Conservation (phyloP, 352 stramenopile species). For the Phytophthora tentaculata region DNA sequence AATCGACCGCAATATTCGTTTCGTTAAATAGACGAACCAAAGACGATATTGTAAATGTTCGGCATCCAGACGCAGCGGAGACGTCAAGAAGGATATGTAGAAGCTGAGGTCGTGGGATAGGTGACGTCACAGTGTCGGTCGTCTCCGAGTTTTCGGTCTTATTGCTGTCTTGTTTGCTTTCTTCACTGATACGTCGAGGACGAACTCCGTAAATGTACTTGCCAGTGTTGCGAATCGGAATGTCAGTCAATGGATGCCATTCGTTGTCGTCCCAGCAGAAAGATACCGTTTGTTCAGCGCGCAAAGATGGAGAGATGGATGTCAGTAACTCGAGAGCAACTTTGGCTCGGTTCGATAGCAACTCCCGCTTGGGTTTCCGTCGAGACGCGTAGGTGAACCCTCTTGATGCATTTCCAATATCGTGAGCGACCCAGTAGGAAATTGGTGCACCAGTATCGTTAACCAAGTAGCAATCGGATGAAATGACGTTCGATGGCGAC, state of each 20-base stretch:
- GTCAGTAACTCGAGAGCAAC: constrained; percentile 76
- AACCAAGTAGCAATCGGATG: constrained; percentile 79
- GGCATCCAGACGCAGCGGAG: constrained; percentile 66
- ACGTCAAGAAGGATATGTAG: constrained; percentile 81
- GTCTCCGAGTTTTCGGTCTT: not conserved
- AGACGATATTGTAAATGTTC: constrained; percentile 83
- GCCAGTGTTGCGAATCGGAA: constrained; percentile 76
- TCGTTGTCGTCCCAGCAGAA: constrained; percentile 75
- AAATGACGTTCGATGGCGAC: constrained; percentile 71
- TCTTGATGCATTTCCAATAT: constrained; percentile 45
- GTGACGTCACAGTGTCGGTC: constrained; percentile 8
- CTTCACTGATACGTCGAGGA: constrained; percentile 16
- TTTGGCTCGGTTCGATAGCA: constrained; percentile 57
- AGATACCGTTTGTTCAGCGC: constrained; percentile 75
- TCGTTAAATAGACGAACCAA: constrained; percentile 85
- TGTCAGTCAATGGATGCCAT: constrained; percentile 79
- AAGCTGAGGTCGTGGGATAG: constrained; percentile 22
- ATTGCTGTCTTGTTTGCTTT: constrained; percentile 11
- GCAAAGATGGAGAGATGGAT: constrained; percentile 68
- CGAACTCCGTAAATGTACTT: constrained; percentile 83
- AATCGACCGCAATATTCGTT: constrained; percentile 59
- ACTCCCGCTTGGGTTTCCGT: constrained; percentile 49
- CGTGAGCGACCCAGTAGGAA: constrained; percentile 70
- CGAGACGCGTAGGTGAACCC: constrained; percentile 68
- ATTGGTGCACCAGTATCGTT: constrained; percentile 73